Percentiles rank a stretch among this genome's conserved stretches.
Conservation (phyloP, 306 rosid species). For the apple (Malus domestica) region DNA sequence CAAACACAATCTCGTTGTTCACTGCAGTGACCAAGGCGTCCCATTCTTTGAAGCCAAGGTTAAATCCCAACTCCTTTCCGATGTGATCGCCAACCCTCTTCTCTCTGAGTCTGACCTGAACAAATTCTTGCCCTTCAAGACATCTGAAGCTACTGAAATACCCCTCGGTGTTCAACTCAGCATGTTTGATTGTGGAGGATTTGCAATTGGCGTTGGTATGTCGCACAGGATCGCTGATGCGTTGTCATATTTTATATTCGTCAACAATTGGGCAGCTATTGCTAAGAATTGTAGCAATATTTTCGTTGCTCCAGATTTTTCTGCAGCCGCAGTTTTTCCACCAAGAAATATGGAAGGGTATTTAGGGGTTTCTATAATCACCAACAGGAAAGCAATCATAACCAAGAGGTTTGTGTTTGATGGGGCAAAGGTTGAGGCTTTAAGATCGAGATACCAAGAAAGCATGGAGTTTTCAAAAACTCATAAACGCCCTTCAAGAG, state of each 20-base stretch:
- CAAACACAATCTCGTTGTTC: constrained; percentile 5
- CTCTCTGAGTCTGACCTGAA: constrained; percentile 24
- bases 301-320: too few species aligned
- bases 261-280: constrained; percentile 35
- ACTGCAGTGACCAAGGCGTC: constrained; percentile 47
- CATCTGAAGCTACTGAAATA: constrained; percentile 20
- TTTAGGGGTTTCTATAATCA: neutral
- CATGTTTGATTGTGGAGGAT: constrained; percentile 42
- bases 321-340: too few species aligned
- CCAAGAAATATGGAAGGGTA: neutral
- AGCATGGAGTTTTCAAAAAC: too few species aligned
- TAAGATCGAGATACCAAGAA: neutral
- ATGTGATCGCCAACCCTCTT: constrained; percentile 21
- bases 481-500: too few species aligned
- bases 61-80: constrained; percentile 14
- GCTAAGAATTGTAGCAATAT: neutral
- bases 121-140: constrained; percentile 35
- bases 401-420: neutral
- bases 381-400: neutral
- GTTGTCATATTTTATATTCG: constrained; percentile 26
- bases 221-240: constrained; percentile 53
- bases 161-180: constrained; percentile 42
- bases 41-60: constrained; percentile 36
- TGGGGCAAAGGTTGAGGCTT: neutral
- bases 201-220: constrained; percentile 36